These are phyloP conservation scores for Plasmodium adleri DNA, from an alignment of 169 alveolate species.

Conservation along the genomic window DNA sequence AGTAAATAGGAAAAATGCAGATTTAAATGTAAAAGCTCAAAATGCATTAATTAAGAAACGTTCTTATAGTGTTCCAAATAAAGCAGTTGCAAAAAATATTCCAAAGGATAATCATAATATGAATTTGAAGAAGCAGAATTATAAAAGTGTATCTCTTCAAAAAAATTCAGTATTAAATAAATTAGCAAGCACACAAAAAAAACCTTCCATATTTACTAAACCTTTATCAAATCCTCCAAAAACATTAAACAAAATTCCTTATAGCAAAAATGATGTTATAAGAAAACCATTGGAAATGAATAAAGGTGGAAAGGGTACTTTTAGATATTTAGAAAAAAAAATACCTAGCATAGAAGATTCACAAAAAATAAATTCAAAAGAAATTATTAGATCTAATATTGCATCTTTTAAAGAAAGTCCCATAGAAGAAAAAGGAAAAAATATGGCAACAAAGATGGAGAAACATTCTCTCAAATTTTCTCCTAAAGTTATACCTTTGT, in stretches of 20 bases:
- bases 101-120: slow-evolving; percentile 10
- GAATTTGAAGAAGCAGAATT: slow-evolving; percentile 22
- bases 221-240: slow-evolving; percentile 10
- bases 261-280: slow-evolving; percentile 10
- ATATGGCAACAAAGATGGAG: slow-evolving; percentile 3
- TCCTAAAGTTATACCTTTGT: slow-evolving; percentile 36
- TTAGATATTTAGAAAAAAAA: slow-evolving; percentile 50
- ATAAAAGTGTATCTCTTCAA: slow-evolving; percentile 10
- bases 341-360: background rate
- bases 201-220: slow-evolving; percentile 38
- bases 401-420: slow-evolving; percentile 18
- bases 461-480: slow-evolving; percentile 20
- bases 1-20: slow-evolving; percentile 15
- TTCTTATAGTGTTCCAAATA: slow-evolving; percentile 60
- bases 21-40: slow-evolving; percentile 16
- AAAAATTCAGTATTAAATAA: slow-evolving; percentile 30
- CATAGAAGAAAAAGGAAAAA: slow-evolving; percentile 26
- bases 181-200: slow-evolving; percentile 27
- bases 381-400: slow-evolving; percentile 29
- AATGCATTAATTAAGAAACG: slow-evolving; percentile 33
- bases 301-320: slow-evolving; percentile 36
- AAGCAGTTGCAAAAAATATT: slow-evolving; percentile 33
- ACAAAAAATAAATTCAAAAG: slow-evolving; percentile 40
- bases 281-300: slow-evolving; percentile 19
- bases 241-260: slow-evolving; percentile 30